Conservation (phyloP, 2,329 filamentous ascomycete genomes). For the Sarocladiaceae sp. region DNA sequence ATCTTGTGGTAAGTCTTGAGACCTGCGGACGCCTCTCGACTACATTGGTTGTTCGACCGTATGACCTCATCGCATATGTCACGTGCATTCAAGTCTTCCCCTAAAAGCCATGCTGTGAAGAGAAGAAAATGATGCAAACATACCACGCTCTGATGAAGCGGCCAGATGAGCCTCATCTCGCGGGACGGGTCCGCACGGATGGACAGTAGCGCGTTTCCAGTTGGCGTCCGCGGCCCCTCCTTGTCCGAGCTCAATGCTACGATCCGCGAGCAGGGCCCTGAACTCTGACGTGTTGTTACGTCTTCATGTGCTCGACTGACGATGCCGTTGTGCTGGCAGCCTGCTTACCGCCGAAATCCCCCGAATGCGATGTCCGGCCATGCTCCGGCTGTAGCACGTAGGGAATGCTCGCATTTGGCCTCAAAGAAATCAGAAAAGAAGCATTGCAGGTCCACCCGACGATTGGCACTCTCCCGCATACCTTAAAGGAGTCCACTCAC, state of each 20-base stretch:
- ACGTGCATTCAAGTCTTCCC: background rate
- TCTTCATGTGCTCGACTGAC: no score
- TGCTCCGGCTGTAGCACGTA: no score
- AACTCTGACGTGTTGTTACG: background rate
- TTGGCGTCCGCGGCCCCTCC: background rate
- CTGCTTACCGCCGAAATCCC: no score
- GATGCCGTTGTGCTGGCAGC: no score
- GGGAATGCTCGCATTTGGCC: no score
- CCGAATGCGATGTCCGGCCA: no score
- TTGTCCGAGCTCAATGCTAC: background rate
- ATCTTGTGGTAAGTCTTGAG: no score
- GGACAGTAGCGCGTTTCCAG: background rate
- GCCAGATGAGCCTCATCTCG: background rate
- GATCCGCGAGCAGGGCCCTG: background rate
- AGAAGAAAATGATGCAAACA: background rate
- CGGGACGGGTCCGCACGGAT: conserved; percentile 2
- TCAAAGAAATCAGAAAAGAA: no score
- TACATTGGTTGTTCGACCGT: no score
- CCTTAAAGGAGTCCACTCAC: conserved; percentile 5
- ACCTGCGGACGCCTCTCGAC: no score
- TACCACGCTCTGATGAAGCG: background rate
- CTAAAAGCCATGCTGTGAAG: background rate
- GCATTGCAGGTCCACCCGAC: conserved; percentile 4
- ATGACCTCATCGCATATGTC: background rate
- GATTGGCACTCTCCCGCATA: conserved; percentile 1